phyloP scores from a whole-genome alignment of 495 filamentous ascomycete species.

The Podospora australis region DNA sequence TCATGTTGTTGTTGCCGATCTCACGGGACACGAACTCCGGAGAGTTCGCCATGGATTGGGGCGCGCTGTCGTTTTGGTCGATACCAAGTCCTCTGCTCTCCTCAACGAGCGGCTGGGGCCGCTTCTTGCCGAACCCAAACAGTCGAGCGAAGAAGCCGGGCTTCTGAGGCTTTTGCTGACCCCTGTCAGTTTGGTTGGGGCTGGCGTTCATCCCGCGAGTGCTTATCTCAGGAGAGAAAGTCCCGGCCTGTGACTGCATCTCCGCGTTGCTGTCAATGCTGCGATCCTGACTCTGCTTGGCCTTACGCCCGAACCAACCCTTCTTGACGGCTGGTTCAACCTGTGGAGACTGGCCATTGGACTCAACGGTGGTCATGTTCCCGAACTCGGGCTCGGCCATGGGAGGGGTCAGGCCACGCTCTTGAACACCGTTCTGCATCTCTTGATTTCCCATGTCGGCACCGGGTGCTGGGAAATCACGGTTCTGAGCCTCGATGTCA shows the following conservation, averaged over 20 bases:
- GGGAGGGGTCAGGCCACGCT: not conserved
- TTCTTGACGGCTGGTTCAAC: too few species aligned
- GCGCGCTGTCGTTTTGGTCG: not conserved
- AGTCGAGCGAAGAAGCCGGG: not conserved
- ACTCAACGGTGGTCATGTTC: not conserved
- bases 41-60: not conserved
- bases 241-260: too few species aligned
- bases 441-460: too few species aligned
- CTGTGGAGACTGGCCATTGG: not conserved
- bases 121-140: conserved; percentile 1
- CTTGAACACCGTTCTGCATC: not conserved
- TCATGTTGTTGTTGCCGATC: not conserved
- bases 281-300: too few species aligned
- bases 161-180: not conserved
- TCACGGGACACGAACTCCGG: not conserved
- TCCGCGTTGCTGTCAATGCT: too few species aligned
- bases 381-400: not conserved
- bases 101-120: not conserved
- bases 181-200: not conserved
- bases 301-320: too few species aligned
- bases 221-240: too few species aligned
- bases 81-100: too few species aligned
- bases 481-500: not conserved
- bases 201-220: too few species aligned
- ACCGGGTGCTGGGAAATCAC: not conserved